phyloP scores from a whole-genome alignment of 768 basidiomycete species.

The Favolaschia claudopus region DNA sequence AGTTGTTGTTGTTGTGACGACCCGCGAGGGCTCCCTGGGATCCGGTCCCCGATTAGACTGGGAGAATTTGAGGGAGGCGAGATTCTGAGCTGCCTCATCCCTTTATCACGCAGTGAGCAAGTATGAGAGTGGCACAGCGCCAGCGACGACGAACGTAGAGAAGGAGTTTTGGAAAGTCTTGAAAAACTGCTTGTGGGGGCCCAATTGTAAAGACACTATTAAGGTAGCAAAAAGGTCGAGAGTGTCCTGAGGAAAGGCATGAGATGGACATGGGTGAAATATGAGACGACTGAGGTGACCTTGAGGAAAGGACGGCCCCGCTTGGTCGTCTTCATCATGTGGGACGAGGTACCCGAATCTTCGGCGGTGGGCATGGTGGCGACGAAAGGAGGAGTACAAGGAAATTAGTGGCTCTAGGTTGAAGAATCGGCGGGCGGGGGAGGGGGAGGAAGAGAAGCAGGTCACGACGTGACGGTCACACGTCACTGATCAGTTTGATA shows the following conservation, averaged over 20 bases:
- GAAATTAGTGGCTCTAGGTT: too few species aligned
- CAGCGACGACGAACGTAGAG: slow-evolving; percentile 79
- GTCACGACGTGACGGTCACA: too few species aligned
- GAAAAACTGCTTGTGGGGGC: slow-evolving; percentile 95
- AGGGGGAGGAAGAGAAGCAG: not conserved
- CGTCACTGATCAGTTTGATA: too few species aligned
- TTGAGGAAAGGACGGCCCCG: slow-evolving; percentile 94
- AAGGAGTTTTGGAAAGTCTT: slow-evolving; percentile 94
- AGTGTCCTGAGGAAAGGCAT: slow-evolving; percentile 74
- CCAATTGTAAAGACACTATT: slow-evolving; percentile 89
- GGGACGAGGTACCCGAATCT: slow-evolving; percentile 73
- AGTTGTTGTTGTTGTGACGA: slow-evolving; percentile 98
- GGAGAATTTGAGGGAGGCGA: slow-evolving; percentile 96
- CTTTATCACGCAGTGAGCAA: slow-evolving; percentile 49
- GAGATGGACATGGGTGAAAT: slow-evolving; percentile 20
- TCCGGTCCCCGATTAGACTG: slow-evolving; percentile 99
- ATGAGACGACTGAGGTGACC: slow-evolving; percentile 55
- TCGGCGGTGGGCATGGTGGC: slow-evolving; percentile 47
- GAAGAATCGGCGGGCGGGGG: slow-evolving; percentile 35
- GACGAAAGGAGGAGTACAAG: slow-evolving; percentile 40
- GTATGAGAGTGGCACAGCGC: slow-evolving; percentile 18
- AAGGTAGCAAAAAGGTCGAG: slow-evolving; percentile 98
- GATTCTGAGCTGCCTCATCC: slow-evolving; percentile 93
- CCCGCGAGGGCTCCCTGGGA: slow-evolving; percentile 96
- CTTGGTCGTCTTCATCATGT: slow-evolving; percentile 99